Conservation (phyloP, 2,329 filamentous ascomycete species). For the Phialophora macrospora region DNA sequence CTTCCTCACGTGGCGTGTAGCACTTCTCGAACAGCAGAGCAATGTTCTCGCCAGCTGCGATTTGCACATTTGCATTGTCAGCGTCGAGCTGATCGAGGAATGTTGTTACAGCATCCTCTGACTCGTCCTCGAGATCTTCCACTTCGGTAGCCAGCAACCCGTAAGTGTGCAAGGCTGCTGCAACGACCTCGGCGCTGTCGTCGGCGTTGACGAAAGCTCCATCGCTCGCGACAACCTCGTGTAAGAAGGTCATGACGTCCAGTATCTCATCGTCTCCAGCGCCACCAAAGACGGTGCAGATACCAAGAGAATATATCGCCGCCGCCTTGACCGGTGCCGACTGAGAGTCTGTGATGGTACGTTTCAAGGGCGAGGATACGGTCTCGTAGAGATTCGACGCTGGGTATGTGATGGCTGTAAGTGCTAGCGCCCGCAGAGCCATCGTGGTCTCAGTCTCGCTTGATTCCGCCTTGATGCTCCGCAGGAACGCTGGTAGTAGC, state of each 20-base stretch:
- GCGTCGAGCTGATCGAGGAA: constrained; percentile 87
- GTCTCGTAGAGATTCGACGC: constrained; percentile 70
- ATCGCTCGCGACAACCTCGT: constrained; percentile 80
- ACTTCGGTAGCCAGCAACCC: constrained; percentile 77
- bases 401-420: constrained; percentile 71
- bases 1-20: constrained; percentile 63
- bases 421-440: constrained; percentile 72
- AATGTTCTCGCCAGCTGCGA: constrained; percentile 78
- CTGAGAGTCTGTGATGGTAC: constrained; percentile 68
- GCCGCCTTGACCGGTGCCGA: constrained; percentile 68
- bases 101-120: constrained; percentile 74
- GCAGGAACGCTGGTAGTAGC: constrained; percentile 68
- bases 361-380: constrained; percentile 63
- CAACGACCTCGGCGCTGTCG: constrained; percentile 72
- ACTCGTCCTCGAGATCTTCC: constrained; percentile 73
- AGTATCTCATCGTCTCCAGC: constrained; percentile 70
- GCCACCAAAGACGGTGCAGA: constrained; percentile 76
- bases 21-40: constrained; percentile 80
- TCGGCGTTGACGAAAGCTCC: constrained; percentile 72
- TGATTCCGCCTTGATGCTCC: constrained; percentile 70
- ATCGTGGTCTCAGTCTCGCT: constrained; percentile 71
- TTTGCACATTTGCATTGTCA: constrained; percentile 71
- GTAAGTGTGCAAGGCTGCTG: constrained; percentile 77
- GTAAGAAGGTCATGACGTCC: constrained; percentile 73
- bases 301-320: constrained; percentile 73